phyloP scores from a whole-genome alignment of 2,329 filamentous ascomycete genomes.

The Aspergillus tubingensis region DNA sequence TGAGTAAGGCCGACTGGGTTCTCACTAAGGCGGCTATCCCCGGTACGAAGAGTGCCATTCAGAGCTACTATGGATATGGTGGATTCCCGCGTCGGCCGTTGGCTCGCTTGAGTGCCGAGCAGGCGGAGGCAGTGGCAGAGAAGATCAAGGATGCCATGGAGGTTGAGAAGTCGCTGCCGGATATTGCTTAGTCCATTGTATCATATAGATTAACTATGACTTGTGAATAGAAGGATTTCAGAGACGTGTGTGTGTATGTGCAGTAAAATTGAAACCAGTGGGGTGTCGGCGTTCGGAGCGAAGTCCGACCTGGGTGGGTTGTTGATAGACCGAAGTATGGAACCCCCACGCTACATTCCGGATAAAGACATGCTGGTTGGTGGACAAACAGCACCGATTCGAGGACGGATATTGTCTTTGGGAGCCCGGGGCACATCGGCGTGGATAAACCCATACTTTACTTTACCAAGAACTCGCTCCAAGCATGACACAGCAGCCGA shows the following conservation, averaged over 20 bases:
- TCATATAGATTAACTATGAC: not conserved
- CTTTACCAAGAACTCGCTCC: too few relatives aligned
- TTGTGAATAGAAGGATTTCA: not conserved
- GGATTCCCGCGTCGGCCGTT: slow-evolving; percentile 71
- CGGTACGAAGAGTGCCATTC: slow-evolving; percentile 81
- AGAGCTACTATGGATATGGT: slow-evolving; percentile 81
- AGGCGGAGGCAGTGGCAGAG: slow-evolving; percentile 33
- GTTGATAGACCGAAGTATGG: not conserved
- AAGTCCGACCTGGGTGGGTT: not conserved
- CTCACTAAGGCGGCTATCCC: slow-evolving; percentile 81
- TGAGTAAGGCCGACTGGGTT: slow-evolving; percentile 80
- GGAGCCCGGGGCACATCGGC: not conserved
- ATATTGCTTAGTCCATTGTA: slow-evolving; percentile 32
- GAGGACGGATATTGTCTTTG: not conserved
- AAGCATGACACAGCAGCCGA: too few relatives aligned
- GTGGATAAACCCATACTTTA: not conserved
- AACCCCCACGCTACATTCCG: not conserved
- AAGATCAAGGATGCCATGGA: slow-evolving; percentile 40
- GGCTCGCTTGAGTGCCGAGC: slow-evolving; percentile 33
- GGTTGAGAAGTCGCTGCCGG: slow-evolving; percentile 37
- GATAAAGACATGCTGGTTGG: not conserved
- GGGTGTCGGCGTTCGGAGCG: not conserved
- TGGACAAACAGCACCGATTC: not conserved
- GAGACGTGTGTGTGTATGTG: not conserved
- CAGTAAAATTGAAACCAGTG: not conserved